Evolutionary conservation across 2,329 filamentous ascomycete species (phyloP).

Genomic region (Sporothrix luriei): DNA sequence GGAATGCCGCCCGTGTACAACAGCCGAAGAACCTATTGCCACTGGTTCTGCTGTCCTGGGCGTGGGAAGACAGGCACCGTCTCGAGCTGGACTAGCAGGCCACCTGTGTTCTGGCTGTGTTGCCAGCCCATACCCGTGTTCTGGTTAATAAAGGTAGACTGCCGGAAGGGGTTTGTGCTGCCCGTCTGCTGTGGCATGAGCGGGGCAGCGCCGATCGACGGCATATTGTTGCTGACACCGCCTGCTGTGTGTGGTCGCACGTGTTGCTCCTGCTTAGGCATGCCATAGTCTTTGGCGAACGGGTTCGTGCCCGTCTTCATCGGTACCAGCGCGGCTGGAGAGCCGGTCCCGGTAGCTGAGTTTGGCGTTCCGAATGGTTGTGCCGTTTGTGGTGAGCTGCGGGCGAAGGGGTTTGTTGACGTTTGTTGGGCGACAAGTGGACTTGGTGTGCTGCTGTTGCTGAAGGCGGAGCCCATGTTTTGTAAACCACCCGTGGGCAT

Average conservation of each 20-base stretch:
- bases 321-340: conserved; percentile 50
- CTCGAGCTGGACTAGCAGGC: conserved; percentile 74
- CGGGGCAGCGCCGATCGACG: conserved; percentile 42
- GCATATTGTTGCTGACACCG: conserved; percentile 70
- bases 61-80: conserved; percentile 86
- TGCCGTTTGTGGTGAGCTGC: conserved; percentile 55
- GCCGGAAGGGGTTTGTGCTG: conserved; percentile 91
- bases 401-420: conserved; percentile 86
- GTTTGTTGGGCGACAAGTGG: conserved; percentile 54
- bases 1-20: background rate
- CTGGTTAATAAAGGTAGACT: conserved; percentile 87
- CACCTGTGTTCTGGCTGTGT: conserved; percentile 75
- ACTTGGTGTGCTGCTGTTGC: background rate
- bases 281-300: conserved; percentile 56
- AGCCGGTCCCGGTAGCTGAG: conserved; percentile 41
- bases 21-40: conserved; percentile 49
- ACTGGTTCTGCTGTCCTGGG: conserved; percentile 65
- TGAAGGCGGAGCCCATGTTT: conserved; percentile 49
- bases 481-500: conserved; percentile 58
- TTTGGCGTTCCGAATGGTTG: conserved; percentile 46
- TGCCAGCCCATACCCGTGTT: conserved; percentile 89
- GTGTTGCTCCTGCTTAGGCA: conserved; percentile 36
- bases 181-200: conserved; percentile 78
- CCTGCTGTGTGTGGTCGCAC: conserved; percentile 50
- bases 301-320: conserved; percentile 62